phyloP scores from a whole-genome alignment of 495 filamentous ascomycete genomes.

The Trichoderma virens region DNA sequence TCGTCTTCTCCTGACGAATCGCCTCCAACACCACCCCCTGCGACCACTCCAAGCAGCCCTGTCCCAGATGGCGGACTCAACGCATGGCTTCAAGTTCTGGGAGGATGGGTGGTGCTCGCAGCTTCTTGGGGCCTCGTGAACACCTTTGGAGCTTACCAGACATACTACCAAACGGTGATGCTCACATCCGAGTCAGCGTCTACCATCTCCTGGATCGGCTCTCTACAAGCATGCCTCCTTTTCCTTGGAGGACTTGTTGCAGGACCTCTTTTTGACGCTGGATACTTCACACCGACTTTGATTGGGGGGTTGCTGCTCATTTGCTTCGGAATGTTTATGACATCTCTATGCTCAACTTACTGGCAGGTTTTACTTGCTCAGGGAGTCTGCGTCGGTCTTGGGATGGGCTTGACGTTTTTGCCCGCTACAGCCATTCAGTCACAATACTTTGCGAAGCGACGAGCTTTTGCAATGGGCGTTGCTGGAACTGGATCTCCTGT shows the following conservation, averaged over 20 bases:
- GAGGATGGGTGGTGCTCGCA: background rate
- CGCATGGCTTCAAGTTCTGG: background rate
- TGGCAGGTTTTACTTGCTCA: slow-evolving; percentile 57
- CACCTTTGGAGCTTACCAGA: background rate
- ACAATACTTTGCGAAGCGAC: slow-evolving; percentile 58
- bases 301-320: background rate
- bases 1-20: background rate
- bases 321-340: background rate
- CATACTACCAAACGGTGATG: background rate
- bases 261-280: background rate
- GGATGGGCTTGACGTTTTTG: slow-evolving; percentile 50
- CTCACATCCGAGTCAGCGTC: background rate
- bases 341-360: slow-evolving; percentile 30
- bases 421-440: slow-evolving; percentile 51
- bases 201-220: background rate
- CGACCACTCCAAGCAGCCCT: background rate
- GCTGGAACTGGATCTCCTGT: slow-evolving; percentile 56
- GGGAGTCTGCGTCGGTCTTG: slow-evolving; percentile 47
- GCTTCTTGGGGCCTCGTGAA: background rate
- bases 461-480: slow-evolving; percentile 60
- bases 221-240: background rate
- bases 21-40: background rate
- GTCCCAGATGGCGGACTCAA: background rate
- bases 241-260: background rate
- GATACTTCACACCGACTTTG: background rate